Base-by-base conservation (phyloP, 2,329 filamentous ascomycete genomes). In the Pseudogymnoascus sp. region DNA sequence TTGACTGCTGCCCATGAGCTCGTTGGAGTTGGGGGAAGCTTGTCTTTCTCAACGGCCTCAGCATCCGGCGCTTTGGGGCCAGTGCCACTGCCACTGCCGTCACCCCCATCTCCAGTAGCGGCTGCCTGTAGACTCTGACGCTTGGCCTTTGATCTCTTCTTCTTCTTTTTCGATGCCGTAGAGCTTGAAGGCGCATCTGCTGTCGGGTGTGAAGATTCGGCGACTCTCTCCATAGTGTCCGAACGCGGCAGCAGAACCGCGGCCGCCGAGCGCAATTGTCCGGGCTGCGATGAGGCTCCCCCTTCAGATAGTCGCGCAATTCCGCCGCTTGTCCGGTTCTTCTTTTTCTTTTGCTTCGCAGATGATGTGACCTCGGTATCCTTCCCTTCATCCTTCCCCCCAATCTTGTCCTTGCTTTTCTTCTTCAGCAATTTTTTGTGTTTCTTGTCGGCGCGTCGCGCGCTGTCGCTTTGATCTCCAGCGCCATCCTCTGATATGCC, bases 81-180 rank as follows among this genome's bases (percentile, higher is more conserved):
- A 57, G 28, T 10, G 28, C 28, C 9, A 13, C n/a, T 21, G 6
- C 11, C 26, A 21, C 28, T 11, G 13, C 4, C 50, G n/a, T 8
- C 28, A 19, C 10, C 50, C 10, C 28, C 50, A 57, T 19, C 6
- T 33, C 4, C 28, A 33, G 64, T 61, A 4, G 65, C 65, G n/a
- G 53, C 28, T 61, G 61, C 60, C 38, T 40, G 23, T 62, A 67
- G 62, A 44, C 50, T 57, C 31, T 47, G 21, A 15, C 33, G 28
- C 26, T 38, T 60, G 31, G 28, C 15, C 23, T 26, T 63, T 9
- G 21, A 50, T 42, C n/a, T 33, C 44, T 38, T 63, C 28, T 59
- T 63, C 44, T 59, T 63, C 23, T 36, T 60, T 26, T 63, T 63
- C 33, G 21, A 31, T 57, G 23, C n/a, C n/a, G 44, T n/a, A 36